phyloP scores from a whole-genome alignment of 495 filamentous ascomycete genomes.

The Xylaria venustula region DNA sequence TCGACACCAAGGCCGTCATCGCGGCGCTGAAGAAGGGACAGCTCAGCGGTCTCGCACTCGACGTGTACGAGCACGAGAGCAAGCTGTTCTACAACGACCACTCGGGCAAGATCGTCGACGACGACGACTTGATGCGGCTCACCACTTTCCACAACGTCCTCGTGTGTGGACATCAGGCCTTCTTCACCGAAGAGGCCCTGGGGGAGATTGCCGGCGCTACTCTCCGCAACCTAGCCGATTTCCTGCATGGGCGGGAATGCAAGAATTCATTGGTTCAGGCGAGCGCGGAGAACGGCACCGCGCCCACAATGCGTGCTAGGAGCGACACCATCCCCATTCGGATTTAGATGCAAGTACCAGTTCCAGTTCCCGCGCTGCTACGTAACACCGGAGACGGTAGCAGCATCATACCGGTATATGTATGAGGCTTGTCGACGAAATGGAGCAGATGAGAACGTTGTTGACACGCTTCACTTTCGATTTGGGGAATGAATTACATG shows the following conservation, averaged over 20 bases:
- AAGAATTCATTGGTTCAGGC: conserved; percentile 36
- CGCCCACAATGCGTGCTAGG: conserved; percentile 1
- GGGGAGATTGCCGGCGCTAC: conserved; percentile 64
- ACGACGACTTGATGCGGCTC: conserved; percentile 66
- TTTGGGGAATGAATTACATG: not conserved
- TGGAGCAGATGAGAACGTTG: not conserved
- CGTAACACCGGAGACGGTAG: too few relatives aligned
- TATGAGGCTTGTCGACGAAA: not conserved
- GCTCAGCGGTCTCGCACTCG: conserved; percentile 55
- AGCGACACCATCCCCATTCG: conserved; percentile 23
- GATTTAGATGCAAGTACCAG: too few relatives aligned
- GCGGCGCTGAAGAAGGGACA: conserved; percentile 57
- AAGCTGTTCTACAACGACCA: conserved; percentile 65
- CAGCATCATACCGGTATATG: too few relatives aligned
- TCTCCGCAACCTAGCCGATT: conserved; percentile 50
- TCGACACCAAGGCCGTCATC: conserved; percentile 59
- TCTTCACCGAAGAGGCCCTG: conserved; percentile 67
- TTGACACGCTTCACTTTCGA: not conserved
- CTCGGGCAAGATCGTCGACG: conserved; percentile 64
- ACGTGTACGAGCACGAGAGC: conserved; percentile 57
- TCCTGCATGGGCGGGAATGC: conserved; percentile 29
- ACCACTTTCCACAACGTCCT: conserved; percentile 71
- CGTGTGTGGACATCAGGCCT: conserved; percentile 67
- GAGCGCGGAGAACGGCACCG: conserved; percentile 8
- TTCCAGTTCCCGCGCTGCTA: too few relatives aligned